Conservation (phyloP, 2,329 filamentous ascomycete species). For the Botrytis deweyae region DNA sequence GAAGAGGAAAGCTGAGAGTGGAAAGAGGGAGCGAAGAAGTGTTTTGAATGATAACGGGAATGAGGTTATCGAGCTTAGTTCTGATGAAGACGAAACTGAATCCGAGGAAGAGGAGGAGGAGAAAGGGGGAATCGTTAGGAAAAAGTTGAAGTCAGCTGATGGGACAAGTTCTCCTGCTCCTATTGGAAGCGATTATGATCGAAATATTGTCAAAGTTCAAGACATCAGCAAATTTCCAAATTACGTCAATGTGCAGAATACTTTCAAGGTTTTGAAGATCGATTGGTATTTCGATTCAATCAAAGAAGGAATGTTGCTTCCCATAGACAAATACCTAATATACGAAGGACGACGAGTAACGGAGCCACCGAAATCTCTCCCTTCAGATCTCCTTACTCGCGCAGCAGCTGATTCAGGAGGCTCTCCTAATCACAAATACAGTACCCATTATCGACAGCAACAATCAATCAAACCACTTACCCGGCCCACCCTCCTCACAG, state of each 20-base stretch:
- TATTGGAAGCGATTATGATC: not conserved
- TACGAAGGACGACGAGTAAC: conserved; percentile 48
- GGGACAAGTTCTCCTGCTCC: not conserved
- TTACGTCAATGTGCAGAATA: conserved; percentile 25
- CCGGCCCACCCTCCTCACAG: conserved; percentile 49
- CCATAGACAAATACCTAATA: conserved; percentile 52
- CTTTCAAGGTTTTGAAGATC: conserved; percentile 56
- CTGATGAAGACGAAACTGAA: conserved; percentile 42
- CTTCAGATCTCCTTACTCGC: conserved; percentile 26
- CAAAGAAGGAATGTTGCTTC: conserved; percentile 46
- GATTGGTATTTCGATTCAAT: conserved; percentile 58
- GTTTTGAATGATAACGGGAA: conserved; percentile 27
- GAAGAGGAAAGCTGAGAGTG: not conserved
- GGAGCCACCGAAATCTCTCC: conserved; percentile 5
- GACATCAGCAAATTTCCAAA: not conserved
- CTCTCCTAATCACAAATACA: conserved; percentile 26
- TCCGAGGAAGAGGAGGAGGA: conserved; percentile 38
- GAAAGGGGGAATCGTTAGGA: conserved; percentile 14
- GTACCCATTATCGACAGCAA: conserved; percentile 22
- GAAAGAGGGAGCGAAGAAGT: conserved; percentile 35
- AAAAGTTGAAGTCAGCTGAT: conserved; percentile 16
- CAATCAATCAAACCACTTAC: conserved; percentile 27
- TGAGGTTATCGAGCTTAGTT: conserved; percentile 33
- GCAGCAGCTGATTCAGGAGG: conserved; percentile 34
- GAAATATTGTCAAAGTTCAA: not conserved